Percentiles rank a stretch among this genome's conserved stretches.
Evolutionary conservation across 306 rosid genomes (phyloP).

Genomic region (Benincasa hispida): DNA sequence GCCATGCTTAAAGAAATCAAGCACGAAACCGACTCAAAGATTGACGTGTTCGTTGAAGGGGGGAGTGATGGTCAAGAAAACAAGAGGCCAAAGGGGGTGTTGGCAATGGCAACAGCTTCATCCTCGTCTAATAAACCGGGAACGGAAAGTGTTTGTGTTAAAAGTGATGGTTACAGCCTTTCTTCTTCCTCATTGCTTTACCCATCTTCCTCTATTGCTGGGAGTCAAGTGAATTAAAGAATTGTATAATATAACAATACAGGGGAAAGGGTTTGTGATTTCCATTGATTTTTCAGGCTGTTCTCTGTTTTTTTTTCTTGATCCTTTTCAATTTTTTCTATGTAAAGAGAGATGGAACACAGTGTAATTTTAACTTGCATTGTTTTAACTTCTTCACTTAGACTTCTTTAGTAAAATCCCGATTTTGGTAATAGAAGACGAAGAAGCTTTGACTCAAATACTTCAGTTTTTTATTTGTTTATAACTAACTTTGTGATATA

Average conservation of each 20-base stretch:
- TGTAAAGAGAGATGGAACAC: not conserved
- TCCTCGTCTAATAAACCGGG: not conserved
- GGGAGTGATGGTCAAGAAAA: not conserved
- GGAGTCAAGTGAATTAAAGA: not conserved
- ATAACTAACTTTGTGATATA: no score
- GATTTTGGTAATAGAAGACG: not conserved
- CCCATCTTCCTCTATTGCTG: not conserved
- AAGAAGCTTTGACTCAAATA: no score
- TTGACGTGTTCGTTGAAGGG: slow-evolving; percentile 25
- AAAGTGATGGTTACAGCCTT: not conserved
- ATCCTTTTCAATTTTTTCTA: not conserved
- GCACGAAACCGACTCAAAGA: slow-evolving; percentile 30
- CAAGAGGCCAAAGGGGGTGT: not conserved
- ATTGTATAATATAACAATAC: not conserved
- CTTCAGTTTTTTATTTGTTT: no score
- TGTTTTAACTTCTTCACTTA: not conserved
- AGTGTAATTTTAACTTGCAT: not conserved
- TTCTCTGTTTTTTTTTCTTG: not conserved
- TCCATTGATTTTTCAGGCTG: not conserved
- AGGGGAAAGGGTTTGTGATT: not conserved
- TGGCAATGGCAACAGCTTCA: not conserved
- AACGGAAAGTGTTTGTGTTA: not conserved
- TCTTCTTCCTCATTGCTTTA: not conserved
- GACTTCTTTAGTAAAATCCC: not conserved
- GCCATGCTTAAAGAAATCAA: slow-evolving; percentile 71